A percentile compares a stretch with the other conserved stretches of the same genome.
phyloP scores from a whole-genome alignment of 345 rosid genomes.

The Chamaenerion angustifolium region DNA sequence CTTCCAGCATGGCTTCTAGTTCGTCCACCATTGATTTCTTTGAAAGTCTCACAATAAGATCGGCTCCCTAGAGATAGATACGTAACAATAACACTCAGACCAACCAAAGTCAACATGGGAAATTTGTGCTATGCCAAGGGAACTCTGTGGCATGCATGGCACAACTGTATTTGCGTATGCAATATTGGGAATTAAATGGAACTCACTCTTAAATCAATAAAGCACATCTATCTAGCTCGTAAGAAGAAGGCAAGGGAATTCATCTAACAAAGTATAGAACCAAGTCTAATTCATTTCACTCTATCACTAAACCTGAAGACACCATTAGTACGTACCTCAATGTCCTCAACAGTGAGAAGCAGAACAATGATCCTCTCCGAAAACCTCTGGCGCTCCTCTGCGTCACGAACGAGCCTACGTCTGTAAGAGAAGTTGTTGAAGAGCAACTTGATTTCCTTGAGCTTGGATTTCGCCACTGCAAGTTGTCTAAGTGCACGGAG shows the following conservation, averaged over 20 bases:
- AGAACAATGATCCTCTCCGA: constrained; percentile 78
- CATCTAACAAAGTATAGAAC: too few relatives aligned
- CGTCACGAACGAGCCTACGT: constrained; percentile 47
- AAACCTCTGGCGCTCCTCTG: constrained; percentile 78
- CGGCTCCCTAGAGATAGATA: constrained; percentile 30
- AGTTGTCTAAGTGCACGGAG: constrained; percentile 84
- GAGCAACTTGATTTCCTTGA: constrained; percentile 68
- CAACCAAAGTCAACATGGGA: too few relatives aligned
- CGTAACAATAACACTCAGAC: too few relatives aligned
- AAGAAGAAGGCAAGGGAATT: too few relatives aligned
- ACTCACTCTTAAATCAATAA: too few relatives aligned
- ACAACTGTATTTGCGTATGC: too few relatives aligned
- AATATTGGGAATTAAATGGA: too few relatives aligned
- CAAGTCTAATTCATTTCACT: neutral
- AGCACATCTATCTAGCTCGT: too few relatives aligned
- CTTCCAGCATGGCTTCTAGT: constrained; percentile 86
- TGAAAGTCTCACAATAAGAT: constrained; percentile 64
- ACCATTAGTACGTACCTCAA: constrained; percentile 50
- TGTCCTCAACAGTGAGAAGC: constrained; percentile 86
- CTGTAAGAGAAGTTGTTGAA: constrained; percentile 83
- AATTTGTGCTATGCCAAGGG: too few relatives aligned
- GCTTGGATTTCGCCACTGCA: constrained; percentile 78
- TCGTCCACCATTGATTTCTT: constrained; percentile 84
- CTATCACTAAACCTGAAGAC: neutral
- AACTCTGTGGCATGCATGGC: too few relatives aligned